Base-by-base conservation (phyloP, 306 rosid genomes). In the Geum urbanum region DNA sequence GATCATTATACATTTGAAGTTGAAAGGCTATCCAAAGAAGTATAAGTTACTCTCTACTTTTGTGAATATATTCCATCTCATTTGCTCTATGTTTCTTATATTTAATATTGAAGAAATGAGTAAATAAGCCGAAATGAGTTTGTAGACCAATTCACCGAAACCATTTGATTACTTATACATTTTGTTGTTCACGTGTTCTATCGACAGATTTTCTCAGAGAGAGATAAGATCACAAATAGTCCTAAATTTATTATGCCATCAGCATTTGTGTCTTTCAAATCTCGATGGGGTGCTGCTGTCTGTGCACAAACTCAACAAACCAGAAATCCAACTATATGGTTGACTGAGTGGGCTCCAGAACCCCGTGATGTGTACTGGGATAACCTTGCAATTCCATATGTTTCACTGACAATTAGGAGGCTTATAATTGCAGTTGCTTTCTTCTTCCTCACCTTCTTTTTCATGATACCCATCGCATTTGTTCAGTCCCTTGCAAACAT, bases 311-410 rank as follows among this genome's bases (percentile, higher is more conserved):
- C 99, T 63, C 95, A 94, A 55, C 97, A 90, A 60, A 44, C 91
- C 9, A 94, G 97, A 82, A 88, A 94, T 72, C 99, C 99, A 12
- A 88, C 96, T 8, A 19, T 72, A 55, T 94, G 99, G 99, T 80
- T 94, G 81, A 94, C 99, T 27, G 95, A 94, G 75, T 88, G 99
- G 97, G 99, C 99, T 66, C 97, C 97, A 0, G 99, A 94, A 74
- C 95, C 98, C 45, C 90, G 99, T 61, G 99, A 94, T 73, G 76
- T 94, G 32, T 91, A 73, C 78, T 94, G 99, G 99, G 89, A 94
- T 79, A 94, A 87, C 86, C 78, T 94, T 85, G 92, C 97, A 13
- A 89, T 91, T 72, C 99, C 99, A 69, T 94, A 86, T 57, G 97
- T 94, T 78, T 87, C 96, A 60, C 90, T 94, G 71, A 57, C 95